phyloP scores from a whole-genome alignment of 495 filamentous ascomycete genomes.

The Podospora pseudoanserina region DNA sequence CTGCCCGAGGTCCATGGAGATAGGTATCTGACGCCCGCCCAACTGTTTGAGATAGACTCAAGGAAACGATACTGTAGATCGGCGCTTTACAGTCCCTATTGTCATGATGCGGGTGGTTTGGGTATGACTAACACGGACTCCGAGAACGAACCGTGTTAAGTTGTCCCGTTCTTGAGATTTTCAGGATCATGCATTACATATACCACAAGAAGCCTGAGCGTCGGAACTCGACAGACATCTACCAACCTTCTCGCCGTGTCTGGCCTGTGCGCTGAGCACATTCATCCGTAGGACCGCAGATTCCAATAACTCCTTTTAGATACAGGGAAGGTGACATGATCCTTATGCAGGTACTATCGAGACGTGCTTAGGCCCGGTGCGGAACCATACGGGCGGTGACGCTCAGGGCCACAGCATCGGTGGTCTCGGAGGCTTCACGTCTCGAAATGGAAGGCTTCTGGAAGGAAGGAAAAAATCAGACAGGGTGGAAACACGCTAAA shows the following conservation, averaged over 20 bases:
- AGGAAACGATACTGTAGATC: no score
- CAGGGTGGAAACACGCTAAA: conserved; percentile 6
- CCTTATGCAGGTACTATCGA: background rate
- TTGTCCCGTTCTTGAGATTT: background rate
- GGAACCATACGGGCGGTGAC: background rate
- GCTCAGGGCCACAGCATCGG: background rate
- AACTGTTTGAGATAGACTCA: no score
- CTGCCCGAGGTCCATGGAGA: no score
- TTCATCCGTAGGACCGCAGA: background rate
- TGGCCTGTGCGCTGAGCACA: background rate
- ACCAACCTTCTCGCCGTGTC: background rate
- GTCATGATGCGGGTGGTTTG: no score
- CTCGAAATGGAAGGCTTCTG: conserved; percentile 9
- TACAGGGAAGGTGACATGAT: background rate
- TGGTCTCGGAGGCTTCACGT: background rate
- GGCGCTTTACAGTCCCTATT: no score
- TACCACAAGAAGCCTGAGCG: background rate
- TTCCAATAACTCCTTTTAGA: background rate
- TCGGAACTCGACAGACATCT: background rate
- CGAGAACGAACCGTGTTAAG: background rate
- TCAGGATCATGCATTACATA: background rate
- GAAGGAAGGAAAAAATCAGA: background rate
- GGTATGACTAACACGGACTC: background rate
- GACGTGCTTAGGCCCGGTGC: background rate
- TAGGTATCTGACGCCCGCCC: no score